These are phyloP conservation scores for Anethum foeniculum DNA, from an alignment of 140 eudicot species.

Conservation along the genomic window DNA sequence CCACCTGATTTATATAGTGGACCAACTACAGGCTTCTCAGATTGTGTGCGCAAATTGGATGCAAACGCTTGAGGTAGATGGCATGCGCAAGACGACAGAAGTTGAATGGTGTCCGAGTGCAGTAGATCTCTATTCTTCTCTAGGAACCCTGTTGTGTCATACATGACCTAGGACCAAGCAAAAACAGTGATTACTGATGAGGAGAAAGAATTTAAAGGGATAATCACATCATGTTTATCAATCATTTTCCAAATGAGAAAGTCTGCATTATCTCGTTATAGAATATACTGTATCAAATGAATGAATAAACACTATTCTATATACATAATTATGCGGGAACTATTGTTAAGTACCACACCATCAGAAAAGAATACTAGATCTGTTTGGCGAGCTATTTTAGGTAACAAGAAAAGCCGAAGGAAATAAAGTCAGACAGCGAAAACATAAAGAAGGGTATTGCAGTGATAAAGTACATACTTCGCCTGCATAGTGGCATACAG, in stretches of 20 bases:
- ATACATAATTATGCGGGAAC: background rate
- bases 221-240: background rate
- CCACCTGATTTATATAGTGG: slow-evolving; percentile 87
- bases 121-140: slow-evolving; percentile 92
- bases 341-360: background rate
- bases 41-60: slow-evolving; percentile 56
- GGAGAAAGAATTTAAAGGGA: background rate
- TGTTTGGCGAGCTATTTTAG: background rate
- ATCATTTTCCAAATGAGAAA: background rate
- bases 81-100: slow-evolving; percentile 79
- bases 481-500: slow-evolving; percentile 90
- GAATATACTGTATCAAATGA: background rate
- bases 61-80: slow-evolving; percentile 85
- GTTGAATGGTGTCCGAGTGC: slow-evolving; percentile 80
- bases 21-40: slow-evolving; percentile 79
- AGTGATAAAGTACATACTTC: slow-evolving; percentile 47
- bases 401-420: background rate
- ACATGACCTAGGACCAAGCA: slow-evolving; percentile 55
- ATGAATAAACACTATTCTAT: background rate
- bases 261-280: background rate
- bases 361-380: background rate
- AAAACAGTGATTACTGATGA: slow-evolving; percentile 9
- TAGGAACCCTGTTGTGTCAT: slow-evolving; percentile 93
- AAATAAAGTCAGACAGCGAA: background rate
- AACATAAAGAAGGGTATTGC: background rate